Conservation (phyloP, 164 flowering plant species). For the Vitis labrusca region DNA sequence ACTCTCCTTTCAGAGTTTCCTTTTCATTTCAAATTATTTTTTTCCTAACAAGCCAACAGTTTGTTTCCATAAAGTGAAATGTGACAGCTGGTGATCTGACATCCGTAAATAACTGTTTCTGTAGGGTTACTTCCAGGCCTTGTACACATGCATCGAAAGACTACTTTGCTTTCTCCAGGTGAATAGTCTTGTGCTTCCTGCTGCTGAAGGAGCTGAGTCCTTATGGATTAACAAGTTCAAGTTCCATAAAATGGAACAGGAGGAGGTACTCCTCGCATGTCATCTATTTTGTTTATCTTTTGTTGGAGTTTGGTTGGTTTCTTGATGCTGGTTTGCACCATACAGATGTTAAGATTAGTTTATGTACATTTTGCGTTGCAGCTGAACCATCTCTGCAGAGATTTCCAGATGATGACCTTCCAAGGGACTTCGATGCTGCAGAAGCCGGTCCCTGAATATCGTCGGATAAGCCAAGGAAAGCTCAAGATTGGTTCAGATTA, state of each 20-base stretch:
- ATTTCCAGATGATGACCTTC: slow-evolving; percentile 51
- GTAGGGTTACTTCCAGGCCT: slow-evolving; percentile 70
- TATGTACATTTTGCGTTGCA: slow-evolving; percentile 25
- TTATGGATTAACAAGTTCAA: slow-evolving; percentile 66
- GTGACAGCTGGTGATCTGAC: neutral
- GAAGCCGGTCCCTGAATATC: slow-evolving; percentile 37
- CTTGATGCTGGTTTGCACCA: neutral
- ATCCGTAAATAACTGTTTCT: slow-evolving; percentile 3
- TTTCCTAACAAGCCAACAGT: no score
- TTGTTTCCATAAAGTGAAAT: neutral
- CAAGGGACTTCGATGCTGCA: slow-evolving; percentile 63
- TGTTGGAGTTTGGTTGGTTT: neutral
- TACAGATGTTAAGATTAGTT: neutral
- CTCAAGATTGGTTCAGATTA: neutral
- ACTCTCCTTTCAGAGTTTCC: neutral
- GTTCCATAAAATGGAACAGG: slow-evolving; percentile 36
- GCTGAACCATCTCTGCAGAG: slow-evolving; percentile 32
- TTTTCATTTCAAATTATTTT: no score
- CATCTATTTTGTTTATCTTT: neutral
- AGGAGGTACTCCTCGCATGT: slow-evolving; percentile 32
- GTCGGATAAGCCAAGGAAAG: slow-evolving; percentile 1
- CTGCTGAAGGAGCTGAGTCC: slow-evolving; percentile 66
- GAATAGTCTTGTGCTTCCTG: slow-evolving; percentile 55
- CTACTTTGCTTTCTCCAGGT: slow-evolving; percentile 47
- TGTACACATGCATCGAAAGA: slow-evolving; percentile 53